Evolutionary conservation across 768 basidiomycete genomes (phyloP).

Genomic region (Cystoderma amianthinum): DNA sequence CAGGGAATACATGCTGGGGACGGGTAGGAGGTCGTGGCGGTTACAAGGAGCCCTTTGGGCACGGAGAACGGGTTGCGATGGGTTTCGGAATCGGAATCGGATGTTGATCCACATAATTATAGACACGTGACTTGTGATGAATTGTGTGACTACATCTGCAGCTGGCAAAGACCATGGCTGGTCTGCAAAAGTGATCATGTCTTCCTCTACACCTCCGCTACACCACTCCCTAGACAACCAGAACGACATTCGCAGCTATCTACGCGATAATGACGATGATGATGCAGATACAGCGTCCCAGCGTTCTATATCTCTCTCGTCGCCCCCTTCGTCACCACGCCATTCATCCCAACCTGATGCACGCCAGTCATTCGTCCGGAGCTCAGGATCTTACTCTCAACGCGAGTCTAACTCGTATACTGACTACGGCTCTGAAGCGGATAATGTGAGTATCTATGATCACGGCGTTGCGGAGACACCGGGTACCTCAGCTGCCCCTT

Average conservation of each 20-base stretch:
- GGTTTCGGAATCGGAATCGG: neutral
- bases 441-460: slow-evolving; percentile 45
- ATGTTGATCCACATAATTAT: neutral
- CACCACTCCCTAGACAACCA: slow-evolving; percentile 8
- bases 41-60: neutral
- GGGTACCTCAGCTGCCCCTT: slow-evolving; percentile 43
- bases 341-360: slow-evolving; percentile 15
- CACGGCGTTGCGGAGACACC: slow-evolving; percentile 38
- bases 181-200: slow-evolving; percentile 9
- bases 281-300: slow-evolving; percentile 78
- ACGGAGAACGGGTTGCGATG: neutral
- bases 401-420: slow-evolving; percentile 38
- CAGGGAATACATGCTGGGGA: slow-evolving; percentile 10
- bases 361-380: slow-evolving; percentile 8
- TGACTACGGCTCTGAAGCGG: slow-evolving; percentile 45
- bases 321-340: slow-evolving; percentile 49
- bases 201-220: slow-evolving; percentile 20
- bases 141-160: too few relatives aligned
- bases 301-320: slow-evolving; percentile 69
- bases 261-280: slow-evolving; percentile 31
- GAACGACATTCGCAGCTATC: slow-evolving; percentile 18
- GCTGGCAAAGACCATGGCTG: neutral
- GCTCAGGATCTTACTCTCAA: slow-evolving; percentile 22
- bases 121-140: slow-evolving; percentile 1
- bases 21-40: slow-evolving; percentile 1